Evolutionary conservation across 148 eudicot genomes (phyloP).

Genomic region (Fagopyrum homotropicum): DNA sequence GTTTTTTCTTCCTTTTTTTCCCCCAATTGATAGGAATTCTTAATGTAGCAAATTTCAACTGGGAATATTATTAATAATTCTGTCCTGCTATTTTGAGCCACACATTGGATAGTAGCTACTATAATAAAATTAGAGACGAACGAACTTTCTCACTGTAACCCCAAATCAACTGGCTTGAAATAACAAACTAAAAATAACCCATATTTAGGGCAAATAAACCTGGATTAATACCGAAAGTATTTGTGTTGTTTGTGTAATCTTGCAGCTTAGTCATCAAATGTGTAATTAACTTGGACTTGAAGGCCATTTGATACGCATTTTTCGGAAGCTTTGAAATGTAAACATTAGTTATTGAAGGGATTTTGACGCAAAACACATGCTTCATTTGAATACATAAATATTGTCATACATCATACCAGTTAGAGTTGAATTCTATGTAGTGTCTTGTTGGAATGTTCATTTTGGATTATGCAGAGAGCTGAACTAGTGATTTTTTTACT

Average conservation of each 20-base stretch:
- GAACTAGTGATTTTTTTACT: constrained; percentile 1
- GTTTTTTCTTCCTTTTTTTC: not conserved
- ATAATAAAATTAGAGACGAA: too few species aligned
- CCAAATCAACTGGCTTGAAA: not conserved
- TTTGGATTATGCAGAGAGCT: not conserved
- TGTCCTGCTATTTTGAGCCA: too few species aligned
- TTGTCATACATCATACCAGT: not conserved
- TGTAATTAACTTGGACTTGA: not conserved
- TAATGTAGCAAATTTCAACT: not conserved
- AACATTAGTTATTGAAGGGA: not conserved
- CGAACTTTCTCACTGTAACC: too few species aligned
- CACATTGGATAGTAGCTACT: too few species aligned
- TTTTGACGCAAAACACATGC: not conserved
- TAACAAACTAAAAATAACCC: not conserved
- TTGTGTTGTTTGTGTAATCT: too few species aligned
- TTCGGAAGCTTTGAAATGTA: not conserved
- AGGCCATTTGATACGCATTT: not conserved
- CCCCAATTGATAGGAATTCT: not conserved
- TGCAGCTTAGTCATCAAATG: too few species aligned
- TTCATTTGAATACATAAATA: not conserved
- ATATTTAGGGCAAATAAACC: not conserved
- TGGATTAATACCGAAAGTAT: too few species aligned
- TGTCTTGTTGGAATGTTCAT: not conserved
- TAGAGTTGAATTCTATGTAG: not conserved
- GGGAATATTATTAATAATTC: too few species aligned